Percentiles rank a stretch among this genome's conserved stretches.
These are phyloP conservation scores for Ophiosphaerella herpotricha DNA, from an alignment of 2,329 filamentous ascomycete genomes.

Conservation along the genomic window DNA sequence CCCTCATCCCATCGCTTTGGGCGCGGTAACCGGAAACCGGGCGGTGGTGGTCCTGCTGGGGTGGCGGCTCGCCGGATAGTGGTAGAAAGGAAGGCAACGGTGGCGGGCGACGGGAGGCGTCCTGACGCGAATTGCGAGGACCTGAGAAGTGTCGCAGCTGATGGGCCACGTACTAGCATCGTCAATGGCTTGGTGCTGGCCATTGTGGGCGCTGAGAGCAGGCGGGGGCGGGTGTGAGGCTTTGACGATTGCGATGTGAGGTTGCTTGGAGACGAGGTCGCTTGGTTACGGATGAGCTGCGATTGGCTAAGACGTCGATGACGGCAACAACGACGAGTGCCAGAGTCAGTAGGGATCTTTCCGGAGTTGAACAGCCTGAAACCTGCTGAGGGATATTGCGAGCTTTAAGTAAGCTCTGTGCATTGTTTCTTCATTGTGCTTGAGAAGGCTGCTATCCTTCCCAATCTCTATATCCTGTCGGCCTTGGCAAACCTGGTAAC, in stretches of 20 bases:
- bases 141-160: slow-evolving; percentile 46
- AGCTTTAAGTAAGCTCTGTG: neutral
- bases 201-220: slow-evolving; percentile 47
- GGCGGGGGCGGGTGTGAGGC: slow-evolving; percentile 30
- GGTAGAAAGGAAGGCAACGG: slow-evolving; percentile 65
- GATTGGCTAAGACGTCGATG: slow-evolving; percentile 36
- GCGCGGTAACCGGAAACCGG: slow-evolving; percentile 77
- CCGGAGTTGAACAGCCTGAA: neutral
- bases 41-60: slow-evolving; percentile 76
- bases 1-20: slow-evolving; percentile 80
- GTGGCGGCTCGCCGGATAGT: slow-evolving; percentile 65
- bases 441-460: slow-evolving; percentile 5
- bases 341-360: slow-evolving; percentile 11
- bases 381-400: neutral
- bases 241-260: slow-evolving; percentile 24
- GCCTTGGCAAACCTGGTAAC: no score
- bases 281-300: slow-evolving; percentile 26
- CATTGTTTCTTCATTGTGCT: slow-evolving; percentile 3
- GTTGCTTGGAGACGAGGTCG: slow-evolving; percentile 28
- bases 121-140: slow-evolving; percentile 36
- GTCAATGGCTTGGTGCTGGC: slow-evolving; percentile 54
- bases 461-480: neutral
- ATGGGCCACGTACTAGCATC: slow-evolving; percentile 53
- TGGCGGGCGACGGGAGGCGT: slow-evolving; percentile 49
- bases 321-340: slow-evolving; percentile 23